phyloP scores from a whole-genome alignment of 495 filamentous ascomycete genomes.

The Trichocladium antarcticum region DNA sequence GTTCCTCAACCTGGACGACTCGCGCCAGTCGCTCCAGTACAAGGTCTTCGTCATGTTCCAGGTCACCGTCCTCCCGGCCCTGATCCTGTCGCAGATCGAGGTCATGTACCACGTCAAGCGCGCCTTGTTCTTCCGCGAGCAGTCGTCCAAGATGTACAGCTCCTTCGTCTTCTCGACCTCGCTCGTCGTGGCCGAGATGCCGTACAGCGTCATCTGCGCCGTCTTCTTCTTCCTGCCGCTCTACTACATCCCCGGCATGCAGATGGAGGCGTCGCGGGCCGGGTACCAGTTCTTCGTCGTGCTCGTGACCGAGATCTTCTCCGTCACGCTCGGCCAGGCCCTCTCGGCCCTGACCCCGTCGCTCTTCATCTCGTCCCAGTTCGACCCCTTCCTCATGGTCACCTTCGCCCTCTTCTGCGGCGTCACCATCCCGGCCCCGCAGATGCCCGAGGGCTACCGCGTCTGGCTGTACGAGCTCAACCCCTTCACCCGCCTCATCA shows the following conservation, averaged over 20 bases:
- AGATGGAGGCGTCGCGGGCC: slow-evolving; percentile 43
- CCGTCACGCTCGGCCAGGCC: slow-evolving; percentile 59
- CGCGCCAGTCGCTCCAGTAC: slow-evolving; percentile 59
- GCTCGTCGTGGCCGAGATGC: slow-evolving; percentile 65
- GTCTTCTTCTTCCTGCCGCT: slow-evolving; percentile 63
- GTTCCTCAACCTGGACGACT: slow-evolving; percentile 58
- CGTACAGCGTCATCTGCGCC: slow-evolving; percentile 63
- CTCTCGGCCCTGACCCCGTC: slow-evolving; percentile 59
- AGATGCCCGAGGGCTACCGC: slow-evolving; percentile 69
- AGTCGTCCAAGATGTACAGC: slow-evolving; percentile 66
- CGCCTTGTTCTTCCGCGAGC: slow-evolving; percentile 67
- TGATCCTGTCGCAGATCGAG: slow-evolving; percentile 68
- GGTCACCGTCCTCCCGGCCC: slow-evolving; percentile 60
- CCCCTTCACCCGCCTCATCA: slow-evolving; percentile 73
- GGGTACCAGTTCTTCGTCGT: slow-evolving; percentile 80
- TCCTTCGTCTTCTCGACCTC: slow-evolving; percentile 59
- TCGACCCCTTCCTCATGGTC: slow-evolving; percentile 70
- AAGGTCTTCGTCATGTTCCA: slow-evolving; percentile 79
- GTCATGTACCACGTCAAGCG: slow-evolving; percentile 66
- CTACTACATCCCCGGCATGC: slow-evolving; percentile 62
- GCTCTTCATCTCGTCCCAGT: slow-evolving; percentile 57
- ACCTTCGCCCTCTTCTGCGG: slow-evolving; percentile 77
- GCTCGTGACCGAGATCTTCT: slow-evolving; percentile 63
- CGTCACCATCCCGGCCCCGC: slow-evolving; percentile 61
- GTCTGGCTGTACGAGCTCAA: slow-evolving; percentile 73